Conservation (phyloP, 2,329 filamentous ascomycete species). For the Didymellaceae sp. region DNA sequence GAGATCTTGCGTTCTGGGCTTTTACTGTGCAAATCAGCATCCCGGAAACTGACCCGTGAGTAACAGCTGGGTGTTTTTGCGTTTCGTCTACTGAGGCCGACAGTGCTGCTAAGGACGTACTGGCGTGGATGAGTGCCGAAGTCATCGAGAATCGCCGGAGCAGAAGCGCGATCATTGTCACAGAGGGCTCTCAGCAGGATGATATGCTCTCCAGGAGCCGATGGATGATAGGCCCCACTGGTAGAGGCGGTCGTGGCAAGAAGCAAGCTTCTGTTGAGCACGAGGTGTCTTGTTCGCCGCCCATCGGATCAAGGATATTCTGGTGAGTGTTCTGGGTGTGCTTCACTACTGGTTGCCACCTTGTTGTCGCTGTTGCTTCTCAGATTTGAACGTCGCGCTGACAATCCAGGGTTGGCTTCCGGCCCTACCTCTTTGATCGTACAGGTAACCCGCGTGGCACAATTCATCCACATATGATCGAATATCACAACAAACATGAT, state of each 20-base stretch:
- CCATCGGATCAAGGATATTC: conserved; percentile 27
- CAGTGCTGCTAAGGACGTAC: conserved; percentile 30
- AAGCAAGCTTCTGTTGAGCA: not conserved
- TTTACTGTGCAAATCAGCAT: conserved; percentile 33
- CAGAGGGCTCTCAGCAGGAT: conserved; percentile 20
- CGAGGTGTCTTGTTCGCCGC: conserved; percentile 13
- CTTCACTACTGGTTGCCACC: too few relatives aligned
- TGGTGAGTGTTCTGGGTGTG: conserved; percentile 25
- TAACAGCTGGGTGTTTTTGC: not conserved
- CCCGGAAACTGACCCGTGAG: conserved; percentile 29
- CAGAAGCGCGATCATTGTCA: conserved; percentile 32
- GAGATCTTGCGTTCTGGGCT: conserved; percentile 25
- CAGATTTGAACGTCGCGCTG: not conserved
- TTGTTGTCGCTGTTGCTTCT: not conserved
- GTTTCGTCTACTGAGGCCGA: not conserved
- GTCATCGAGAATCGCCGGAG: conserved; percentile 32
- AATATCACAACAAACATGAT: conserved; percentile 2
- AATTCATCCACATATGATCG: not conserved
- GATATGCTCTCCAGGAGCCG: not conserved
- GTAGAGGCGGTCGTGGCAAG: not conserved
- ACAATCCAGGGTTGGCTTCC: conserved; percentile 31
- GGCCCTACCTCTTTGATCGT: conserved; percentile 37
- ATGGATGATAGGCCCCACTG: not conserved
- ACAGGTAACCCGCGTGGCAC: conserved; percentile 6
- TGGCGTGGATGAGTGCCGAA: conserved; percentile 36